phyloP scores from a whole-genome alignment of 305 asterid species.

The Rubia occidens region DNA sequence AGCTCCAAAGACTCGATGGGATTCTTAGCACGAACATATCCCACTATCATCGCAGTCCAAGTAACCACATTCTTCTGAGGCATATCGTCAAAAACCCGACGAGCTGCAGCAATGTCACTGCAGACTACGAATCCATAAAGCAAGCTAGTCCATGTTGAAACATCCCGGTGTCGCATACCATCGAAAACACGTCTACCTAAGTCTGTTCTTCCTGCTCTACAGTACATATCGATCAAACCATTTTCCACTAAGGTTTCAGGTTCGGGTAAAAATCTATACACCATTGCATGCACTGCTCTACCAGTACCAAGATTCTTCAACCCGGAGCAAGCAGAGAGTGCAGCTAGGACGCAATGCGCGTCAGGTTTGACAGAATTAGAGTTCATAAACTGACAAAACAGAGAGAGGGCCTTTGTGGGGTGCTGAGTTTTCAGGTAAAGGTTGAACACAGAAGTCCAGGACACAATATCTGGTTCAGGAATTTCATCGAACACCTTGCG shows the following conservation, averaged over 20 bases:
- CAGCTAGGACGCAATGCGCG: slow-evolving; percentile 51
- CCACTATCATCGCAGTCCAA: slow-evolving; percentile 81
- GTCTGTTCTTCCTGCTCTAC: slow-evolving; percentile 32
- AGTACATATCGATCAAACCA: slow-evolving; percentile 68
- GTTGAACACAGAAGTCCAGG: slow-evolving; percentile 58
- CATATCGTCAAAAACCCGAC: slow-evolving; percentile 50
- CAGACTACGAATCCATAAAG: slow-evolving; percentile 44
- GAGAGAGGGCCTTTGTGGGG: slow-evolving; percentile 34
- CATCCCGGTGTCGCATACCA: slow-evolving; percentile 36
- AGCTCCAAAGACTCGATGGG: slow-evolving; percentile 46
- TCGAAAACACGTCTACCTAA: slow-evolving; percentile 43
- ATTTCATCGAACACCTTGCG: slow-evolving; percentile 43
- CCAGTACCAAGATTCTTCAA: slow-evolving; percentile 38
- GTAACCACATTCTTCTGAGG: slow-evolving; percentile 57
- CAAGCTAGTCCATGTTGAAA: slow-evolving; percentile 71
- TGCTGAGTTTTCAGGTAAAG: slow-evolving; percentile 46
- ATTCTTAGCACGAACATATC: slow-evolving; percentile 48
- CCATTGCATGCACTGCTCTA: slow-evolving; percentile 48
- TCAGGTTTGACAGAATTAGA: slow-evolving; percentile 40
- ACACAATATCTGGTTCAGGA: slow-evolving; percentile 45
- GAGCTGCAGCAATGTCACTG: slow-evolving; percentile 43
- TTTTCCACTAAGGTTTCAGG: slow-evolving; percentile 46
- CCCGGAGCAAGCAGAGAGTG: slow-evolving; percentile 59
- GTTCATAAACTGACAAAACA: slow-evolving; percentile 31
- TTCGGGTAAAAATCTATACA: slow-evolving; percentile 32